Conservation (phyloP, 2,329 filamentous ascomycete genomes). For the Lanzia echinophila region DNA sequence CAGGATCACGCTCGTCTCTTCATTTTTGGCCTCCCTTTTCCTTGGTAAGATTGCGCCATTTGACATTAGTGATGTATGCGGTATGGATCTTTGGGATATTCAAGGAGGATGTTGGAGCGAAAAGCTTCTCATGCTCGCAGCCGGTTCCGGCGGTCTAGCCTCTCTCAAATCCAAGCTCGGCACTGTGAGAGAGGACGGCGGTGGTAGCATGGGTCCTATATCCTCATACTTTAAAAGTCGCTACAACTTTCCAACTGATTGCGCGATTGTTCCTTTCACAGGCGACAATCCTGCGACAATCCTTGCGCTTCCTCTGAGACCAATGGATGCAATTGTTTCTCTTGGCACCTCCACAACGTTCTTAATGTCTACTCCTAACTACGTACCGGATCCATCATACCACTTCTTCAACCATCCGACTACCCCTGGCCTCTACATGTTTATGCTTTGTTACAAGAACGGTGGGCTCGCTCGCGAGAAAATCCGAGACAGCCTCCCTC, state of each 20-base stretch:
- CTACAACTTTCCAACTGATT: constrained; percentile 71
- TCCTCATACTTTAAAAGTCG: constrained; percentile 70
- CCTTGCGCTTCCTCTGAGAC: constrained; percentile 77
- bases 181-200: constrained; percentile 71
- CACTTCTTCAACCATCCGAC: constrained; percentile 99
- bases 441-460: constrained; percentile 99
- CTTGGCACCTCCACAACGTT: constrained; percentile 95
- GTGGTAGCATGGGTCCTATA: constrained; percentile 67
- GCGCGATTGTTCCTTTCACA: constrained; percentile 78
- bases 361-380: constrained; percentile 91
- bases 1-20: constrained; percentile 89
- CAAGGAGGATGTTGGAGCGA: constrained; percentile 66
- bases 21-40: constrained; percentile 87
- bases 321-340: constrained; percentile 88
- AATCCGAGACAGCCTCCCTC: constrained; percentile 73
- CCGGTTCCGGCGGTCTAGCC: constrained; percentile 49
- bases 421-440: constrained; percentile 90
- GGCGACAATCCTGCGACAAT: constrained; percentile 97
- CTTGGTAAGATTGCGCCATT: constrained; percentile 80
- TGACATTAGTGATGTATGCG: constrained; percentile 90
- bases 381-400: constrained; percentile 82
- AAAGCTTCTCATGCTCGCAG: constrained; percentile 66
- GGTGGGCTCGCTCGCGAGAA: constrained; percentile 88
- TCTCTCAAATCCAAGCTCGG: constrained; percentile 75
- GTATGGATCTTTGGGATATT: constrained; percentile 97